Evolutionary conservation across 257 asterid species (phyloP).

Genomic region (Perilla frutescens): DNA sequence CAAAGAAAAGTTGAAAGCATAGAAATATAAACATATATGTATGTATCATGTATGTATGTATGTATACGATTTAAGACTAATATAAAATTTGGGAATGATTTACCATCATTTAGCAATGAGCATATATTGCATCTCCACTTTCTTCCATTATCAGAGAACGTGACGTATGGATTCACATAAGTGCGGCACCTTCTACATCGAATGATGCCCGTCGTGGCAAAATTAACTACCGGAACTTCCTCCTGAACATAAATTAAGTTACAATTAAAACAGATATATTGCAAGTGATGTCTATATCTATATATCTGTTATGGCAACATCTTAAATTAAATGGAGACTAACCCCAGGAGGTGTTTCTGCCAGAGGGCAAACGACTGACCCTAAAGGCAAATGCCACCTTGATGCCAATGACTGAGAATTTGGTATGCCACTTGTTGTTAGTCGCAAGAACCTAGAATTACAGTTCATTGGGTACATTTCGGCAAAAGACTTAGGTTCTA

Average conservation of each 20-base stretch:
- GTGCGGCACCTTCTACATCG: constrained; percentile 92
- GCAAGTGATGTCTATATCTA: not conserved
- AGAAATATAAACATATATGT: no score
- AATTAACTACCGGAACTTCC: constrained; percentile 80
- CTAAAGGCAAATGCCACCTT: constrained; percentile 90
- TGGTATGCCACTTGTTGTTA: constrained; percentile 79
- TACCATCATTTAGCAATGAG: constrained; percentile 78
- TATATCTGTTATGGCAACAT: constrained; percentile 8
- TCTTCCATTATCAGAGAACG: constrained; percentile 82
- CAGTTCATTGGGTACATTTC: constrained; percentile 84
- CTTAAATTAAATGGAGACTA: constrained; percentile 39
- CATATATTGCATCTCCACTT: constrained; percentile 93
- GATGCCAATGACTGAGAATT: constrained; percentile 78
- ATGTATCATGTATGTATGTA: no score
- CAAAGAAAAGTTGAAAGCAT: constrained; percentile 22
- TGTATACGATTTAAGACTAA: not conserved
- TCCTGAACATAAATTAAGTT: constrained; percentile 59
- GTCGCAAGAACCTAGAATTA: constrained; percentile 63
- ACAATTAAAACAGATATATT: constrained; percentile 22
- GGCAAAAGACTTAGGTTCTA: constrained; percentile 59
- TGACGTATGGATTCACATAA: constrained; percentile 74
- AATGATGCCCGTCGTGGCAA: constrained; percentile 68
- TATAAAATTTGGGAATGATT: constrained; percentile 22
- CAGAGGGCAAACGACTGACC: constrained; percentile 92
- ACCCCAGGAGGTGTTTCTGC: constrained; percentile 89